A percentile compares a stretch with the other conserved stretches of the same genome.
Conservation (phyloP, 176 grass and related monocot genomes). For the Urochloa ruziziensis region DNA sequence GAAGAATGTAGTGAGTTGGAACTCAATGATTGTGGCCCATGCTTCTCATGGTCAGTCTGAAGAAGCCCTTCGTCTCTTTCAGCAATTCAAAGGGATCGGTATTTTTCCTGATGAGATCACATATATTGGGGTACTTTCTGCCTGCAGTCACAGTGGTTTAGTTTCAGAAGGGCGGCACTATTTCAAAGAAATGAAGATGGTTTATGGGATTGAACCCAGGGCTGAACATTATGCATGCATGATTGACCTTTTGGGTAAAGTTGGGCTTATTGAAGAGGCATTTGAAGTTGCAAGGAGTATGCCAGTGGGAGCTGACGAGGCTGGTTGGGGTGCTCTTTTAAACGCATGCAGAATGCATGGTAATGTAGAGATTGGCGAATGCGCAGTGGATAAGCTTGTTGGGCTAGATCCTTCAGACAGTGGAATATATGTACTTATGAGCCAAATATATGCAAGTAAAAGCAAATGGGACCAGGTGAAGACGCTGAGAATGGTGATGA, state of each 20-base stretch:
- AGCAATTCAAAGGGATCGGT: slow-evolving; percentile 29
- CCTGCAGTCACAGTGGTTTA: slow-evolving; percentile 58
- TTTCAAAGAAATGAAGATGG: slow-evolving; percentile 61
- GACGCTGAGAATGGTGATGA: slow-evolving; percentile 55
- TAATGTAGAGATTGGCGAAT: slow-evolving; percentile 55
- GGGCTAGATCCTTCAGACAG: slow-evolving; percentile 53
- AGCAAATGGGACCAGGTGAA: slow-evolving; percentile 61
- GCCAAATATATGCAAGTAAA: slow-evolving; percentile 67
- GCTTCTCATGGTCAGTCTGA: slow-evolving; percentile 47
- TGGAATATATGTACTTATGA: slow-evolving; percentile 71
- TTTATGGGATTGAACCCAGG: slow-evolving; percentile 49
- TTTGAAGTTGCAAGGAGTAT: slow-evolving; percentile 55
- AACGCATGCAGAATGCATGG: slow-evolving; percentile 59
- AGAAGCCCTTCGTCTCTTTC: slow-evolving; percentile 40
- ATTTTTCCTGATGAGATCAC: slow-evolving; percentile 54
- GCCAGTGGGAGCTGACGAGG: slow-evolving; percentile 48
- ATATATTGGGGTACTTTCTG: slow-evolving; percentile 63
- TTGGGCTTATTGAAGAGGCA: slow-evolving; percentile 58
- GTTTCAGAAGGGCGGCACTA: slow-evolving; percentile 42
- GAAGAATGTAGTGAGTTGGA: slow-evolving; percentile 67
- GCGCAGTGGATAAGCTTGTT: slow-evolving; percentile 50
- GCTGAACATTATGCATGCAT: slow-evolving; percentile 62
- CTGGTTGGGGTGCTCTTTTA: slow-evolving; percentile 65
- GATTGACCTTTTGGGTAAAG: slow-evolving; percentile 69
- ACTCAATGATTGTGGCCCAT: slow-evolving; percentile 58